These are phyloP conservation scores for Boletellus deceptivus DNA, from an alignment of 1,284 basidiomycete species.

Conservation along the genomic window DNA sequence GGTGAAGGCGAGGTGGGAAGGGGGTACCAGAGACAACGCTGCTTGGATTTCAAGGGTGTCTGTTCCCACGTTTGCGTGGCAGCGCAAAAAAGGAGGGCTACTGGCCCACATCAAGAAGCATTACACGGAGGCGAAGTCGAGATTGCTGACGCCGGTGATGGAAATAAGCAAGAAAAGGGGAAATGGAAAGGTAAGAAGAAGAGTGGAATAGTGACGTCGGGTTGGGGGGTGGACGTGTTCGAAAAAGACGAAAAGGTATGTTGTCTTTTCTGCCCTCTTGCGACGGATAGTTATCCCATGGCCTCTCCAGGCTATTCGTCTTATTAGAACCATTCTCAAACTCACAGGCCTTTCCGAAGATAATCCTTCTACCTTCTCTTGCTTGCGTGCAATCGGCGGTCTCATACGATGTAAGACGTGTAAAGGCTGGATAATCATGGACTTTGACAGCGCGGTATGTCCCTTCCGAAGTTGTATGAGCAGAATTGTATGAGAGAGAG, in stretches of 20 bases:
- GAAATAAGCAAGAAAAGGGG: constrained; percentile 8
- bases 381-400: constrained; percentile 28
- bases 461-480: background rate
- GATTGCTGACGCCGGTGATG: background rate
- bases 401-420: constrained; percentile 53
- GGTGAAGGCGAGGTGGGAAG: constrained; percentile 37
- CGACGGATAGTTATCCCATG: background rate
- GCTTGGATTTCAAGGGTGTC: constrained; percentile 53
- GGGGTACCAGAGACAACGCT: constrained; percentile 38
- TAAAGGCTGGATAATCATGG: constrained; percentile 48
- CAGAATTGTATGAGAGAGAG: background rate
- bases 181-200: constrained; percentile 6
- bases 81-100: background rate
- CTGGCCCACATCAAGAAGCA: background rate
- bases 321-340: constrained; percentile 39
- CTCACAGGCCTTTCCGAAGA: constrained; percentile 35
- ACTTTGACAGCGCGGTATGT: constrained; percentile 49
- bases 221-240: constrained; percentile 53
- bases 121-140: background rate
- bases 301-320: constrained; percentile 41
- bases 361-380: constrained; percentile 23
- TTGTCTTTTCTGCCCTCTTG: constrained; percentile 4
- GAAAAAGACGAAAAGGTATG: constrained; percentile 53
- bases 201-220: constrained; percentile 27
- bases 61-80: constrained; percentile 55